Conservation (phyloP, 2,329 filamentous ascomycete species). For the Rachicladosporium sp. region DNA sequence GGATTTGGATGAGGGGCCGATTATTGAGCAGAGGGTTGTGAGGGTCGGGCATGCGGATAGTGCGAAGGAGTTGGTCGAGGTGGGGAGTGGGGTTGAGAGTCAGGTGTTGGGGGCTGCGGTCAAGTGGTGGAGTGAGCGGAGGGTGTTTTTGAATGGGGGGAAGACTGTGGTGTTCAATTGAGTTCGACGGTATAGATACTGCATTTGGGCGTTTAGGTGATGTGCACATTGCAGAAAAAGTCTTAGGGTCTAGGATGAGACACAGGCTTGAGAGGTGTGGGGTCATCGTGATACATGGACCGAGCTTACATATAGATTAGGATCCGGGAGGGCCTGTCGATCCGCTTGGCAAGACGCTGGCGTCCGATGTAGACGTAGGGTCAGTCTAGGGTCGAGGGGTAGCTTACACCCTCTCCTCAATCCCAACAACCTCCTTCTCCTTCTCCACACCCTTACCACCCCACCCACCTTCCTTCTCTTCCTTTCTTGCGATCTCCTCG, state of each 20-base stretch:
- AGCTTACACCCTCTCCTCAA: conserved; percentile 4
- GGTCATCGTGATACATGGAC: too few relatives aligned
- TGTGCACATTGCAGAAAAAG: too few relatives aligned
- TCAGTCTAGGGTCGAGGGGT: too few relatives aligned
- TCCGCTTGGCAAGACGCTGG: too few relatives aligned
- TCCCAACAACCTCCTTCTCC: neutral
- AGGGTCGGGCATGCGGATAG: conserved; percentile 66
- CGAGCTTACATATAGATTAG: too few relatives aligned
- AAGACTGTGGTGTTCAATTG: conserved; percentile 69
- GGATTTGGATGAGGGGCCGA: conserved; percentile 74
- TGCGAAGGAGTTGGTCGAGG: conserved; percentile 63
- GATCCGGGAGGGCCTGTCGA: too few relatives aligned
- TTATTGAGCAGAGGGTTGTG: conserved; percentile 73
- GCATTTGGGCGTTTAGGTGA: too few relatives aligned
- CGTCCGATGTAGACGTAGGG: too few relatives aligned
- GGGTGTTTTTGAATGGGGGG: conserved; percentile 63
- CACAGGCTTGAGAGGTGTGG: too few relatives aligned
- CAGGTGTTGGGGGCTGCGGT: conserved; percentile 71
- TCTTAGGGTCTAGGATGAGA: too few relatives aligned
- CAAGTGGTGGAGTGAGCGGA: conserved; percentile 69
- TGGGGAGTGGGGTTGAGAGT: conserved; percentile 74
- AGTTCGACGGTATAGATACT: neutral
- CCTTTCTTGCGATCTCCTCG: conserved; percentile 9
- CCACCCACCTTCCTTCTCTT: conserved; percentile 5
- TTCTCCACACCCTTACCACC: conserved; percentile 1